These are phyloP conservation scores for Cubamyces lactineus DNA, from an alignment of 768 basidiomycete genomes.

Conservation along the genomic window DNA sequence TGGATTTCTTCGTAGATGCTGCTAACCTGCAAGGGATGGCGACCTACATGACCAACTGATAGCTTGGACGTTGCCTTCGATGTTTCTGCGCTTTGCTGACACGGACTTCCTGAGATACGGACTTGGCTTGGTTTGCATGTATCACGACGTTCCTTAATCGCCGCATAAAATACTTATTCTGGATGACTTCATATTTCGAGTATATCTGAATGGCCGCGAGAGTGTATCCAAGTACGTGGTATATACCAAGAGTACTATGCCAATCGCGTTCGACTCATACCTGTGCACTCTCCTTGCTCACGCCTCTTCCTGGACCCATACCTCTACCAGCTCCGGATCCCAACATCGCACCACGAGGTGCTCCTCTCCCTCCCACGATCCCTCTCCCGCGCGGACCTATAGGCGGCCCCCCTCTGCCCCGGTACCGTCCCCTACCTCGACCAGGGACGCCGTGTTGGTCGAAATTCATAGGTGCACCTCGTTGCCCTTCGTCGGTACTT, in stretches of 20 bases:
- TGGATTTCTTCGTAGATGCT: conserved; percentile 24
- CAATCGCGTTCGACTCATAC: background rate
- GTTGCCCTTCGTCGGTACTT: background rate
- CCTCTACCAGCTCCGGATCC: background rate
- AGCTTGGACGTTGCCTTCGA: too few relatives aligned
- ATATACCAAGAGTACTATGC: background rate
- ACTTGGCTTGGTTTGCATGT: too few relatives aligned
- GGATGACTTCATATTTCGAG: too few relatives aligned
- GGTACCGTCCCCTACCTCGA: background rate
- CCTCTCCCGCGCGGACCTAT: background rate
- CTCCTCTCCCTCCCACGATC: conserved; percentile 1
- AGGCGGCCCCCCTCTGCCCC: background rate
- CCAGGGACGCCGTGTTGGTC: background rate
- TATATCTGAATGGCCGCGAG: too few relatives aligned
- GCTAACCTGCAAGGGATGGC: conserved; percentile 43
- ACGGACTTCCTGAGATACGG: too few relatives aligned
- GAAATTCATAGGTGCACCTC: background rate
- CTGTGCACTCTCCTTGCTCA: background rate
- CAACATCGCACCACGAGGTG: background rate
- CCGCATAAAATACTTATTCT: too few relatives aligned
- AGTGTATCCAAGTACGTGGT: background rate
- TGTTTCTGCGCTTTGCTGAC: too few relatives aligned
- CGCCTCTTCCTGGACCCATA: conserved; percentile 1
- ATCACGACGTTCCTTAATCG: too few relatives aligned
- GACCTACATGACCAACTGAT: conserved; percentile 28